Percentiles rank a stretch among this genome's conserved stretches.
These are phyloP conservation scores for Vitellaria paradoxa DNA, from an alignment of 179 eudicot species.

Conservation along the genomic window DNA sequence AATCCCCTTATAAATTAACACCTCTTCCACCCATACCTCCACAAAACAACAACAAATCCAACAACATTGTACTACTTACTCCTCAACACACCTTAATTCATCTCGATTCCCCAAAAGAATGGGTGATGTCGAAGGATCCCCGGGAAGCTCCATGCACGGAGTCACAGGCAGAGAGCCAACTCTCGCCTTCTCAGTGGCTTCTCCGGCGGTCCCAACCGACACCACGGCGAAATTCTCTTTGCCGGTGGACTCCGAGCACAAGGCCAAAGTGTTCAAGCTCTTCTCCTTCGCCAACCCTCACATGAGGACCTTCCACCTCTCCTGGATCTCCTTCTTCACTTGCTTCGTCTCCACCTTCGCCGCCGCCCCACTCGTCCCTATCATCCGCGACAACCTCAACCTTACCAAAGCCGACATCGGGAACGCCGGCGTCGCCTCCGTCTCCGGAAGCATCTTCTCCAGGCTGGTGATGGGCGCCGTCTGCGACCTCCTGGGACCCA, in stretches of 20 bases:
- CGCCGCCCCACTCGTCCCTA: conserved; percentile 34
- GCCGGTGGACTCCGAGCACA: conserved; percentile 25
- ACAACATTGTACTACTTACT: neutral
- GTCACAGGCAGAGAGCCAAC: conserved; percentile 21
- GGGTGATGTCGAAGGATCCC: conserved; percentile 14
- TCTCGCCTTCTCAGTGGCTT: conserved; percentile 16
- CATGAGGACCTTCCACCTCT: conserved; percentile 34
- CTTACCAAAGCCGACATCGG: conserved; percentile 28
- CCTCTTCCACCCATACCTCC: neutral
- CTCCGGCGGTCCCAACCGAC: conserved; percentile 15
- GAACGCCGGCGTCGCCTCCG: conserved; percentile 36
- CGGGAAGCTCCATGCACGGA: conserved; percentile 27
- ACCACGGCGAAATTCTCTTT: conserved; percentile 13
- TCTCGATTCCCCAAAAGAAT: neutral
- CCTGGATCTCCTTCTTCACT: conserved; percentile 39
- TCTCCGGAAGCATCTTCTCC: conserved; percentile 35
- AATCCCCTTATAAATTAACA: neutral
- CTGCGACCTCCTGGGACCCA: conserved; percentile 33
- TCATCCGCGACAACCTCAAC: conserved; percentile 34
- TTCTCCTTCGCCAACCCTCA: conserved; percentile 32
- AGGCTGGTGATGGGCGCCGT: conserved; percentile 31
- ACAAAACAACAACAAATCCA: neutral
- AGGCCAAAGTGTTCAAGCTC: conserved; percentile 19
- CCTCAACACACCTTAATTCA: too few species aligned
- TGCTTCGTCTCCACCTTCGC: conserved; percentile 30